Evolutionary conservation across 2,329 filamentous ascomycete genomes (phyloP).

Genomic region (Curvularia eragrostidis): DNA sequence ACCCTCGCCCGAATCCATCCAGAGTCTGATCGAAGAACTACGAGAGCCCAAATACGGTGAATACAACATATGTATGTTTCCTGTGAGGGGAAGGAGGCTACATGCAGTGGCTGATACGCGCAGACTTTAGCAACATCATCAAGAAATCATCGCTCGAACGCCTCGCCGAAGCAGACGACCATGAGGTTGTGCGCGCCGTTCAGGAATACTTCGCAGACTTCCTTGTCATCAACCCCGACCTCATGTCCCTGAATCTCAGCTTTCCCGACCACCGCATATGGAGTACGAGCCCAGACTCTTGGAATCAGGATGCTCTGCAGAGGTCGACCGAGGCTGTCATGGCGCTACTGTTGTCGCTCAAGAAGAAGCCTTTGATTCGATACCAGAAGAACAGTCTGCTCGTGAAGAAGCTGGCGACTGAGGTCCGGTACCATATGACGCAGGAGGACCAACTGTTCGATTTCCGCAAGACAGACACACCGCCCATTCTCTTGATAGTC

Average conservation of each 20-base stretch:
- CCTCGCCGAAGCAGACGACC: constrained; percentile 93
- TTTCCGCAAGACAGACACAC: constrained; percentile 92
- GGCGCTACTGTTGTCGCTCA: constrained; percentile 83
- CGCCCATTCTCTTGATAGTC: constrained; percentile 87
- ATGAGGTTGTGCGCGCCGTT: constrained; percentile 92
- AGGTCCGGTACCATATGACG: constrained; percentile 89
- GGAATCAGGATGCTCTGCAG: constrained; percentile 89
- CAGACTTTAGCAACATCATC: constrained; percentile 93
- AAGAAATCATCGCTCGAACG: constrained; percentile 96
- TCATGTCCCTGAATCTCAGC: constrained; percentile 80
- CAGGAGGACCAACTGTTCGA: constrained; percentile 98
- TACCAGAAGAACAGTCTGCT: constrained; percentile 91
- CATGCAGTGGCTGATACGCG: constrained; percentile 30
- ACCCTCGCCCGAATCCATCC: constrained; percentile 89
- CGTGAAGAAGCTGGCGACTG: constrained; percentile 90
- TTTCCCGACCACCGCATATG: constrained; percentile 79
- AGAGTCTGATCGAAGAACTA: constrained; percentile 92
- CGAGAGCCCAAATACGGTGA: constrained; percentile 97
- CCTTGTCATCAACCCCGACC: constrained; percentile 90
- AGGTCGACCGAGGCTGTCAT: constrained; percentile 86
- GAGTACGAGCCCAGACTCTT: constrained; percentile 80
- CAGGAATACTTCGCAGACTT: constrained; percentile 98
- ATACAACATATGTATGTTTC: constrained; percentile 76
- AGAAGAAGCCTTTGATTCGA: constrained; percentile 94
- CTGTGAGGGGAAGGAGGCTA: neutral